Evolutionary conservation across 805 yeast genomes (phyloP).

Genomic region (Ogataea nitratoaversa): DNA sequence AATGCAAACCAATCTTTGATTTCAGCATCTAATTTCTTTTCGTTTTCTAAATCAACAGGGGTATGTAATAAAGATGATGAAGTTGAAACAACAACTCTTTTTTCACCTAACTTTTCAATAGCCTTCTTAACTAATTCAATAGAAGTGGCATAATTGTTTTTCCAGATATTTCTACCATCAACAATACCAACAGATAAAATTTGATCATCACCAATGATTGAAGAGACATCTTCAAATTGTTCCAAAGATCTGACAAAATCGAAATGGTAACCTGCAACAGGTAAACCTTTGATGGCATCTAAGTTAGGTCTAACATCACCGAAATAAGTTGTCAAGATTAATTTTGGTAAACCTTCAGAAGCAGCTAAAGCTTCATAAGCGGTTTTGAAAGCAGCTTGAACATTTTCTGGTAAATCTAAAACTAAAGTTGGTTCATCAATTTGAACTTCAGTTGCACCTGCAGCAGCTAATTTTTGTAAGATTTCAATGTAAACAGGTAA

Average conservation of each 20-base stretch:
- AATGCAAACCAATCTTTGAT: slow-evolving; percentile 98
- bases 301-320: slow-evolving; percentile 99
- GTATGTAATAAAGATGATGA: slow-evolving; percentile 97
- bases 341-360: slow-evolving; percentile 68
- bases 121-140: slow-evolving; percentile 78
- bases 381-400: slow-evolving; percentile 80
- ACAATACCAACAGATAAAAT: slow-evolving; percentile 93
- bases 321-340: slow-evolving; percentile 87
- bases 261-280: slow-evolving; percentile 93
- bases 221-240: slow-evolving; percentile 81
- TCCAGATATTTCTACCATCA: slow-evolving; percentile 99
- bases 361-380: slow-evolving; percentile 77
- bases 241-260: slow-evolving; percentile 96
- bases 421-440: slow-evolving; percentile 97
- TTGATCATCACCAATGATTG: slow-evolving; percentile 65
- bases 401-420: slow-evolving; percentile 81
- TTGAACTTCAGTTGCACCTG: slow-evolving; percentile 95
- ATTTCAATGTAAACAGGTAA: slow-evolving; percentile 91
- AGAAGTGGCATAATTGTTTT: slow-evolving; percentile 89
- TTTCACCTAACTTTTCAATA: slow-evolving; percentile 77
- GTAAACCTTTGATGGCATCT: slow-evolving; percentile 79
- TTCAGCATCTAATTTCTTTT: slow-evolving; percentile 84
- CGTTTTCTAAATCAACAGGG: slow-evolving; percentile 92
- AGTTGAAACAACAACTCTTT: slow-evolving; percentile 88
- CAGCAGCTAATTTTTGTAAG: slow-evolving; percentile 79